Evolutionary conservation across 805 yeast species (phyloP).

Genomic region (Wickerhamiella bombiphila): DNA sequence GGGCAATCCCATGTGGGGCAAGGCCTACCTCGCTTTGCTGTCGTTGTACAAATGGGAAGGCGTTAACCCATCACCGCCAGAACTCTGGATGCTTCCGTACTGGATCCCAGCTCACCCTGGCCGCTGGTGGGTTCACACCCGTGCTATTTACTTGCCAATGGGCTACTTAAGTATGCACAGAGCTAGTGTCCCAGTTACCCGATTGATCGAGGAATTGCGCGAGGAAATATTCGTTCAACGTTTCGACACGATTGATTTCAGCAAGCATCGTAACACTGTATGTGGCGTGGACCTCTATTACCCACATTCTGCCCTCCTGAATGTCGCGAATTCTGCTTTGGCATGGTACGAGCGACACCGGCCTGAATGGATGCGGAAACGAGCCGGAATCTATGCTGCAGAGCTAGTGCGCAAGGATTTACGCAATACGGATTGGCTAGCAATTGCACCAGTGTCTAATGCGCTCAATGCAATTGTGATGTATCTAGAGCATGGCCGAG

Average conservation of each 20-base stretch:
- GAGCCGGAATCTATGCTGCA: conserved; percentile 39
- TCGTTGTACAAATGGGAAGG: conserved; percentile 90
- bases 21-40: conserved; percentile 70
- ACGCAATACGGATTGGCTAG: conserved; percentile 60
- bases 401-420: conserved; percentile 60
- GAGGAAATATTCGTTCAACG: conserved; percentile 59
- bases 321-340: conserved; percentile 45
- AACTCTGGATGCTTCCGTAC: conserved; percentile 79
- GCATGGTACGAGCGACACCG: conserved; percentile 56
- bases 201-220: conserved; percentile 52
- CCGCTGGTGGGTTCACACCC: conserved; percentile 97
- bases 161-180: conserved; percentile 59
- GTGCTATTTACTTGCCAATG: conserved; percentile 78
- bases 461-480: conserved; percentile 70
- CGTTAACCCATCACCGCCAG: conserved; percentile 97
- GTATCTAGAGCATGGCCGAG: conserved; percentile 51
- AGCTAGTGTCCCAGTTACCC: conserved; percentile 44
- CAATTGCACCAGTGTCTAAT: conserved; percentile 88
- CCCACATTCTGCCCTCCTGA: conserved; percentile 65
- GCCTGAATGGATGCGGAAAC: conserved; percentile 54
- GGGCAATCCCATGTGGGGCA: conserved; percentile 95
- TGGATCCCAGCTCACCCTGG: conserved; percentile 78
- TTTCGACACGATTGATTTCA: conserved; percentile 53
- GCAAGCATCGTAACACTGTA: conserved; percentile 60
- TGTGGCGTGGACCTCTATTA: conserved; percentile 88